These are phyloP conservation scores for Suillus sp. DNA, from an alignment of 768 basidiomycete species.

Conservation along the genomic window DNA sequence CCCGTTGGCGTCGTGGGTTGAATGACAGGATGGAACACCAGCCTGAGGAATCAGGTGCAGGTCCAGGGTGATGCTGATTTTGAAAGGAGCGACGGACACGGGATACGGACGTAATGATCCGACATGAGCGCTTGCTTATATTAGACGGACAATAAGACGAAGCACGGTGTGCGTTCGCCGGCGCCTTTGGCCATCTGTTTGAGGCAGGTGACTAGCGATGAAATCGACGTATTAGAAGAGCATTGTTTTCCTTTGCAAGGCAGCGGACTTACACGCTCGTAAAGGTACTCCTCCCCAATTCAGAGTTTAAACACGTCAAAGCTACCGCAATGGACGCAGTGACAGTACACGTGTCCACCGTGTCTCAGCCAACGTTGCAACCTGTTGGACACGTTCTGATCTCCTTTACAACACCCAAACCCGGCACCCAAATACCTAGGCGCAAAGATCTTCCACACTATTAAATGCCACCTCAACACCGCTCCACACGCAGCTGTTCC, in stretches of 20 bases:
- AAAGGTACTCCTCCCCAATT: not conserved
- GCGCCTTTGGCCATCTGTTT: not conserved
- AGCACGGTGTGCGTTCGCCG: not conserved
- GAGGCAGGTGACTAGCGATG: not conserved
- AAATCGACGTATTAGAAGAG: not conserved
- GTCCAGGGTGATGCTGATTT: not conserved
- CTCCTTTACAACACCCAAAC: slow-evolving; percentile 31
- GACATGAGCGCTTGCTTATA: not conserved
- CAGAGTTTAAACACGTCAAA: not conserved
- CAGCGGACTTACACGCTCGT: not conserved
- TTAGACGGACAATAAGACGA: not conserved
- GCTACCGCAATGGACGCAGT: not conserved
- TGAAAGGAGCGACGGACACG: not conserved
- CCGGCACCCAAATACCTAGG: slow-evolving; percentile 89
- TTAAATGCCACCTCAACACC: slow-evolving; percentile 78
- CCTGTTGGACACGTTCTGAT: too few species aligned
- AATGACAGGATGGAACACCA: too few species aligned
- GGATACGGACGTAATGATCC: slow-evolving; percentile 2
- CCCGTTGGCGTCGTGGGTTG: not conserved
- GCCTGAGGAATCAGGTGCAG: not conserved
- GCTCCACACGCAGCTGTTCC: slow-evolving; percentile 75
- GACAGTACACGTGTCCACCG: not conserved
- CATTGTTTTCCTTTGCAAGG: not conserved
- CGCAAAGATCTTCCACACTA: slow-evolving; percentile 99
- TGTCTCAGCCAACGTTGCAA: not conserved